A percentile compares a stretch with the other conserved stretches of the same genome.
These are phyloP conservation scores for Aspergillus viridinutans DNA, from an alignment of 2,329 filamentous ascomycete species.

Conservation along the genomic window DNA sequence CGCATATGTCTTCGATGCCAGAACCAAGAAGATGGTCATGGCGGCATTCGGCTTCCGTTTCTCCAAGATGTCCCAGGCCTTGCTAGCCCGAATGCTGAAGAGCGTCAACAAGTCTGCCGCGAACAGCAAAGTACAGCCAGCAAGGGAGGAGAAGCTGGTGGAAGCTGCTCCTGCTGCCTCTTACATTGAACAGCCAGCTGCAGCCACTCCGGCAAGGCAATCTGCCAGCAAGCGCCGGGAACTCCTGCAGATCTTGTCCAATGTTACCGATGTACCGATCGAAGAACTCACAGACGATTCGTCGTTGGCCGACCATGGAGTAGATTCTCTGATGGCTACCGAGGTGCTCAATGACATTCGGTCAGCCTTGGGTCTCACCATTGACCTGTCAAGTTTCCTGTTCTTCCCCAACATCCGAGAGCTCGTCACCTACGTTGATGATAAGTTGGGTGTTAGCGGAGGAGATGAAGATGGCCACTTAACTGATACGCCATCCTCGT, in stretches of 20 bases:
- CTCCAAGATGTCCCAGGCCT: neutral
- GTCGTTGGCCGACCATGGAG: neutral
- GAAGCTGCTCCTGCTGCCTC: too few species aligned
- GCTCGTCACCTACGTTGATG: neutral
- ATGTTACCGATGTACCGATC: neutral
- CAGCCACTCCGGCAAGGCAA: neutral
- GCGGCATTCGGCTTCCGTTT: neutral
- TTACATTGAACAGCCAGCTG: neutral
- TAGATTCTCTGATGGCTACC: conserved; percentile 23
- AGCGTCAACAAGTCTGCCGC: neutral
- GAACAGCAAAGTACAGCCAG: neutral
- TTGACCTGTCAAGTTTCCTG: neutral
- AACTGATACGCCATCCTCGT: neutral
- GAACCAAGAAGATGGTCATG: neutral
- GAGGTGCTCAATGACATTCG: conserved; percentile 16
- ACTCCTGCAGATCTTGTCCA: neutral
- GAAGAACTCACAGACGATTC: neutral
- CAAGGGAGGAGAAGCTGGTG: neutral
- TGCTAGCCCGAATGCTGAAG: neutral
- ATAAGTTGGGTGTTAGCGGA: neutral
- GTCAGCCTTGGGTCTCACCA: neutral
- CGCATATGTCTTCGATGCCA: neutral
- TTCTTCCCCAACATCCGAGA: neutral
- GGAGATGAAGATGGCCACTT: neutral
- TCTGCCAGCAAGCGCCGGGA: neutral